These are phyloP conservation scores for Tulasnella sp. DNA, from an alignment of 768 basidiomycete species.

Conservation along the genomic window DNA sequence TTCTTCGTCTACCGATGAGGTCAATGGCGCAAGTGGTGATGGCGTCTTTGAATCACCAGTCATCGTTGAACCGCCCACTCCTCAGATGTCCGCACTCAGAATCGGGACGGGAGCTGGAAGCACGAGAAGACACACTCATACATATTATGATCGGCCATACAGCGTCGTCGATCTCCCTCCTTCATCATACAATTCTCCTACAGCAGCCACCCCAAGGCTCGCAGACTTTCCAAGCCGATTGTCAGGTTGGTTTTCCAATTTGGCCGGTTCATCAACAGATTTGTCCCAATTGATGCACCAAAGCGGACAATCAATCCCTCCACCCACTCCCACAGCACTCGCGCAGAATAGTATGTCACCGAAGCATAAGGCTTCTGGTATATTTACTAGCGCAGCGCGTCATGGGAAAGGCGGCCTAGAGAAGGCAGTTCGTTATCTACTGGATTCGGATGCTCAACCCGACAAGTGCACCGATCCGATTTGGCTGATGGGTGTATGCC, in stretches of 20 bases:
- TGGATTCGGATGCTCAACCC: conserved; percentile 77
- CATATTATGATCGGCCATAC: background rate
- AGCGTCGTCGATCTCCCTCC: background rate
- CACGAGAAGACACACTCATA: conserved; percentile 1
- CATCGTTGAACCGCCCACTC: conserved; percentile 11
- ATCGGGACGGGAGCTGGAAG: conserved; percentile 8
- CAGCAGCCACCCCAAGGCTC: conserved; percentile 8
- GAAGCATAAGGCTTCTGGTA: conserved; percentile 24
- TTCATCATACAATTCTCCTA: too few relatives aligned
- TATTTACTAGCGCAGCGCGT: conserved; percentile 57
- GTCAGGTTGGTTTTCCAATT: conserved; percentile 70
- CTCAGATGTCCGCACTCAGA: background rate
- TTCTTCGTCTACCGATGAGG: background rate
- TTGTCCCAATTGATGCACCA: conserved; percentile 39
- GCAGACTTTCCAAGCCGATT: conserved; percentile 58
- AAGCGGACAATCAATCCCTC: conserved; percentile 32
- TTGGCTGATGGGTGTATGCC: conserved; percentile 78
- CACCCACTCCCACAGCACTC: conserved; percentile 30
- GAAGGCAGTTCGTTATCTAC: conserved; percentile 77
- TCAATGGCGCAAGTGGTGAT: background rate
- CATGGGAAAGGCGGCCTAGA: conserved; percentile 59
- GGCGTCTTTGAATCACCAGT: conserved; percentile 5
- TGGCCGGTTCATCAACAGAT: conserved; percentile 54
- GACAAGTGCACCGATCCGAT: conserved; percentile 74
- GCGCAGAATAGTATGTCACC: conserved; percentile 21